A percentile compares a stretch with the other conserved stretches of the same genome.
These are phyloP conservation scores for Eimeria maxima DNA, from an alignment of 169 alveolate species.

Conservation along the genomic window DNA sequence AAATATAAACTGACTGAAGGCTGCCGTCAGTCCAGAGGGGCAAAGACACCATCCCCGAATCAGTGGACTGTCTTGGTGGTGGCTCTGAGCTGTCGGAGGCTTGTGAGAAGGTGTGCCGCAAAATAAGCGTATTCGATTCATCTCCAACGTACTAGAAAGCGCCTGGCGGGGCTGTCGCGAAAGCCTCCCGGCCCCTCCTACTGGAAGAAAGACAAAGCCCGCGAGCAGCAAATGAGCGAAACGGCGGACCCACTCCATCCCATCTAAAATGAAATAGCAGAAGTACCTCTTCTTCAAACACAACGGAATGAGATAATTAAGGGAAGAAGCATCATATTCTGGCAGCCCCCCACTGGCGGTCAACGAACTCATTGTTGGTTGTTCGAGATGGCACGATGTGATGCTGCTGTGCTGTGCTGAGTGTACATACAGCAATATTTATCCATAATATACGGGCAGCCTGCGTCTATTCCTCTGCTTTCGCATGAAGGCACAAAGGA, in stretches of 20 bases:
- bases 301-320: not conserved
- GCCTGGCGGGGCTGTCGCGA: not conserved
- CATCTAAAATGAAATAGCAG: not conserved
- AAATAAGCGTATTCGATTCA: not conserved
- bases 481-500: not conserved
- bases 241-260: constrained; percentile 45
- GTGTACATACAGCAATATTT: not conserved
- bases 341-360: not conserved
- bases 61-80: not conserved
- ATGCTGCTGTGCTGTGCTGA: not conserved
- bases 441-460: not conserved
- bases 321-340: not conserved
- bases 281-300: not conserved
- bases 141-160: not conserved
- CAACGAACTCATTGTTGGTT: not conserved
- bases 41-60: not conserved
- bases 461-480: not conserved
- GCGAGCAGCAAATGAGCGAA: not conserved
- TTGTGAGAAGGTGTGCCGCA: not conserved
- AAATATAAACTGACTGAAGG: constrained; percentile 31
- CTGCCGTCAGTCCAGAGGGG: constrained; percentile 61
- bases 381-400: not conserved
- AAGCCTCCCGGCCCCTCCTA: constrained; percentile 14
- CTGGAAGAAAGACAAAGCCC: not conserved
- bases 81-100: constrained; percentile 18